Base-by-base conservation (phyloP, 208 protist genomes). In the Lotmaria passim region DNA sequence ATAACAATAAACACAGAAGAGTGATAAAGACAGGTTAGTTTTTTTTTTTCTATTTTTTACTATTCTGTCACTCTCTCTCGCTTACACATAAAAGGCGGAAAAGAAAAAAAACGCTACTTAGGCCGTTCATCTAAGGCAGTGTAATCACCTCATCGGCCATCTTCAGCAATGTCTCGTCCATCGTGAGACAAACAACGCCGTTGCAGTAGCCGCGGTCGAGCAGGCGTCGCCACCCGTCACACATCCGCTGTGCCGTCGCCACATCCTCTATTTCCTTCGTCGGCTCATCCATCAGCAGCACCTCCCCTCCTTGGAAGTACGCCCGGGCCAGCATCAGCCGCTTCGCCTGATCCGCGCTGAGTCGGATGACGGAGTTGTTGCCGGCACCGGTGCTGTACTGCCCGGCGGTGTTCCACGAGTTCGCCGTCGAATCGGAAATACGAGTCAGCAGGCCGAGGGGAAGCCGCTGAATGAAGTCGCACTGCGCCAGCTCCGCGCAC, bases 231-330 rank as follows among this genome's bases (percentile, higher is more conserved):
- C 78, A 90, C 23, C 61, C 47, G 3, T 58, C 50, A 5, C 72
- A 67, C 26, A 93, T 55, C 26, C 43, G 33, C 43, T 30, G 59
- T 23, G 57, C 24, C 57, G 75, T 78, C 48, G 74, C 67, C 38
- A 19, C 52, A n/a, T 46, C 73, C 39, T 93, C 83, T 0, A 90
- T 70, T 6, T 75, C 74, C 14, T 74, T 66, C 2, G 84, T 90
- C 7, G 88, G 88, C 57, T 93, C 88, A 47, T 93, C 88, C 78
- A 91, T 73, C 59, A 93, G 66, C 28, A 93, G 71, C 43, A 93
- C 75, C 39, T 81, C 70, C 7, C 73, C 76, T 4, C 78, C 77
- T 48, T 86, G 81, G 67, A 83, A 90, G 43, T 90, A 72, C 10
- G 88, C 84, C 19, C 88, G 82, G 6, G 88, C 88, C 36, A 93